Evolutionary conservation across 2,329 filamentous ascomycete genomes (phyloP).

Genomic region (Pseudohalonectria lignicola): DNA sequence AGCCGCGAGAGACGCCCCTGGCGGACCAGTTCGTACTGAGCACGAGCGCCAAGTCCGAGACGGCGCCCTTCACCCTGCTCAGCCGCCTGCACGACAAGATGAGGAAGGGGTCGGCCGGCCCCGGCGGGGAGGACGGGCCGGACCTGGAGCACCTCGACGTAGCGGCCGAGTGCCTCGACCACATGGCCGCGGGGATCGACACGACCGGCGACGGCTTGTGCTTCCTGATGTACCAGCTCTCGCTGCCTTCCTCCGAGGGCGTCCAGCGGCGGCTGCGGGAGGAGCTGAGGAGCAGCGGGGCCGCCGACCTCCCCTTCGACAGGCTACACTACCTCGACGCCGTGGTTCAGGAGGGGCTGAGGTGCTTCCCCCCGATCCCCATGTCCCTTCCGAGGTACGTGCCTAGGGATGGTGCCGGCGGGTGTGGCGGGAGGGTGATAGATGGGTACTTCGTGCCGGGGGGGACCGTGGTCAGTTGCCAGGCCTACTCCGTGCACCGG

Average conservation of each 20-base stretch:
- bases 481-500: slow-evolving; percentile 49
- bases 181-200: slow-evolving; percentile 62
- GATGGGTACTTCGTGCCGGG: slow-evolving; percentile 43
- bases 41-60: slow-evolving; percentile 31
- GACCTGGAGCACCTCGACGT: slow-evolving; percentile 41
- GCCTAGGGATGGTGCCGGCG: no score
- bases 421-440: slow-evolving; percentile 43
- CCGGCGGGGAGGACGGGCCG: slow-evolving; percentile 1
- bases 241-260: slow-evolving; percentile 39
- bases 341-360: slow-evolving; percentile 49
- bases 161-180: slow-evolving; percentile 59
- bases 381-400: slow-evolving; percentile 56
- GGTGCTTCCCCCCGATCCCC: slow-evolving; percentile 53
- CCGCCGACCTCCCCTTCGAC: slow-evolving; percentile 26
- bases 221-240: slow-evolving; percentile 63
- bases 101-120: no score
- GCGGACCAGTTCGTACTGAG: slow-evolving; percentile 48
- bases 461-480: slow-evolving; percentile 46
- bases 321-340: slow-evolving; percentile 50
- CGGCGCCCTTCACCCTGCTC: slow-evolving; percentile 45
- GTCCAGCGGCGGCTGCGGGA: slow-evolving; percentile 40
- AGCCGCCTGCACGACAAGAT: slow-evolving; percentile 46
- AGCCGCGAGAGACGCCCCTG: slow-evolving; percentile 45
- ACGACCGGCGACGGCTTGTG: slow-evolving; percentile 60
- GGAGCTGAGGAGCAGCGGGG: slow-evolving; percentile 38